These are phyloP conservation scores for Stemphylium lycopersici DNA, from an alignment of 2,329 filamentous ascomycete genomes.

Conservation along the genomic window DNA sequence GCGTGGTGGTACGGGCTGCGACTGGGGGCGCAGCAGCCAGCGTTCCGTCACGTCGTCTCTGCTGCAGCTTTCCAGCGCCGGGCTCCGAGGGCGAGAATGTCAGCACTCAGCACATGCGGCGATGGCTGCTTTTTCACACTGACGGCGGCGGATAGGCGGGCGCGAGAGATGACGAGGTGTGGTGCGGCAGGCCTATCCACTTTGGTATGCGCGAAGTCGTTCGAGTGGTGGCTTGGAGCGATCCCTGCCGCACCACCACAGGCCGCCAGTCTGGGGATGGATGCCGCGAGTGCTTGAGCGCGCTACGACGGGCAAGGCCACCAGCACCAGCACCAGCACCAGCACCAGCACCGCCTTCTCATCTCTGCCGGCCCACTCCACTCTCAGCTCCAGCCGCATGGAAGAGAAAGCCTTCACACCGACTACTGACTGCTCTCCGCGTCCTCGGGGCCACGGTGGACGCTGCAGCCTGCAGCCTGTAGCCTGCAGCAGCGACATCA, in stretches of 20 bases:
- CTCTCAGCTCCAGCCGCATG: neutral
- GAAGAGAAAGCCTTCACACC: slow-evolving; percentile 4
- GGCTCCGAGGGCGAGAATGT: slow-evolving; percentile 10
- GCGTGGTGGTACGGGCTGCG: slow-evolving; percentile 11
- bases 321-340: neutral
- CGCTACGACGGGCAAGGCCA: too few species aligned
- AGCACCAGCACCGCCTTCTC: too few species aligned
- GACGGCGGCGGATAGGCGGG: slow-evolving; percentile 21
- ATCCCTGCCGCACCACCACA: slow-evolving; percentile 29
- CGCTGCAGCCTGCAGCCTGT: slow-evolving; percentile 1
- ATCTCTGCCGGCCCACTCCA: neutral
- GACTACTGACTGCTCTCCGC: too few species aligned
- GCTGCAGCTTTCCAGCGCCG: slow-evolving; percentile 7
- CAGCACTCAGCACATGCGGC: slow-evolving; percentile 11
- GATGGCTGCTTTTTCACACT: slow-evolving; percentile 23
- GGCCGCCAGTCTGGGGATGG: slow-evolving; percentile 11
- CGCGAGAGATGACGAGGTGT: slow-evolving; percentile 30
- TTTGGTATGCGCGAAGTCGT: slow-evolving; percentile 30
- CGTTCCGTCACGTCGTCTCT: slow-evolving; percentile 17
- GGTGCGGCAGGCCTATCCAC: slow-evolving; percentile 27
- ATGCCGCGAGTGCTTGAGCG: too few species aligned
- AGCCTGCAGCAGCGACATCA: slow-evolving; percentile 5
- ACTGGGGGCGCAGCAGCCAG: slow-evolving; percentile 14
- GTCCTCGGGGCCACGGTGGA: slow-evolving; percentile 1
- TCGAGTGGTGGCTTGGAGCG: slow-evolving; percentile 36